Base-by-base conservation (phyloP, 257 asterid genomes). In the Cinchona pubescens region DNA sequence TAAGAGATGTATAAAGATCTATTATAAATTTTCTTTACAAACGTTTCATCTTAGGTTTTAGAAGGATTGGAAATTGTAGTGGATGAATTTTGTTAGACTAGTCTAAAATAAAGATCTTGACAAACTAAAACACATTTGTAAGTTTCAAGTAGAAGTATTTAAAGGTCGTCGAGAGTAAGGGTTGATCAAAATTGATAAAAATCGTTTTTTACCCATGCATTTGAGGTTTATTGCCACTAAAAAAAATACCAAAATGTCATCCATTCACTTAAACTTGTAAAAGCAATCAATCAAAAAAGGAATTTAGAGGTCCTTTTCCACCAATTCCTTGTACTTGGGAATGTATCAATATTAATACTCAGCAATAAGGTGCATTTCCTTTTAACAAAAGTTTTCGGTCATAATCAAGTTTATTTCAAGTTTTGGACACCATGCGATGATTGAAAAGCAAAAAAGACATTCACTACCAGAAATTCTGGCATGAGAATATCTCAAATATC, bases 391-490 rank as follows among this genome's bases (percentile, higher is more conserved):
- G 5, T 25, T 25, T 42, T 67, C 23, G 23, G 67, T 68, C 60
- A 45, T 68, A 68, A 21, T 68, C 60, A 40, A 68, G 11, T 2
- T 45, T 25, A 35, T 70, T 51, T 32, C 0, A 43, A 49, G 38
- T 67, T 6, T 30, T 14, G 19, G 71, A 60, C 43, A 76, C 15
- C 48, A 69, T 68, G n/a, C n/a, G n/a, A 69, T 68, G 32, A 71
- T 51, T 63, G 48, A 38, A 30, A 42, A 25, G 42, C 43, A 21
- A 21, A 60, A 35, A 62, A 63, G 62, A 66, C 76, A 55, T 71
- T 23, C 59, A 46, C 75, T 69, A 65, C 23, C 68, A 55, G 38
- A 58, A 76, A 53, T 19, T 53, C 71, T n/a, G 78, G 69, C 71
- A 19, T 38, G 61, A 71, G 42, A 34, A 48, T 42, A 56, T 59